Evolutionary conservation across 1,139 yeast genomes (phyloP).

Genomic region (Suhomyces maxii): DNA sequence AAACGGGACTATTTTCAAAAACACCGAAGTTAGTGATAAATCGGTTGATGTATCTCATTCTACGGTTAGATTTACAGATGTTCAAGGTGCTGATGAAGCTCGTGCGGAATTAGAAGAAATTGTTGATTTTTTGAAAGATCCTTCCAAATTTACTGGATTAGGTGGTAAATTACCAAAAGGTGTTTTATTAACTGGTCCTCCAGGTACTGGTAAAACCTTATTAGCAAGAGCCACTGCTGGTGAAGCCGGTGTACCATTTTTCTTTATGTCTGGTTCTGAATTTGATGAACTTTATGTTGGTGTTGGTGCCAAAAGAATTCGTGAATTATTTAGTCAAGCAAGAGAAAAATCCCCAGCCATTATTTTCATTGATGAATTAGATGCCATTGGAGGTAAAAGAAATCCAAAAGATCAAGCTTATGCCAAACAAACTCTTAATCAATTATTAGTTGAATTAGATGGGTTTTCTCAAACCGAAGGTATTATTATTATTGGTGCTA

Average conservation of each 20-base stretch:
- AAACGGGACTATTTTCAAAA: slow-evolving; percentile 79
- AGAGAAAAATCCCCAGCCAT: slow-evolving; percentile 96
- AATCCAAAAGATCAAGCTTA: slow-evolving; percentile 97
- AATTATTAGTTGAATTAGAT: slow-evolving; percentile 90
- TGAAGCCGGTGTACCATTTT: slow-evolving; percentile 98
- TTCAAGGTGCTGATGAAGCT: slow-evolving; percentile 98
- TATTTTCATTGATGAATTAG: slow-evolving; percentile 93
- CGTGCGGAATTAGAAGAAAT: slow-evolving; percentile 95
- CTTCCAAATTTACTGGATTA: slow-evolving; percentile 90
- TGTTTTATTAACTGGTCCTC: slow-evolving; percentile 95
- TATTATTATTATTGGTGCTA: slow-evolving; percentile 94
- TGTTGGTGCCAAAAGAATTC: slow-evolving; percentile 96
- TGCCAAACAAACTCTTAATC: slow-evolving; percentile 95
- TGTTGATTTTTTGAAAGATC: slow-evolving; percentile 94
- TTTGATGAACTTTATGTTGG: slow-evolving; percentile 98
- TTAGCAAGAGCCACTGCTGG: slow-evolving; percentile 99
- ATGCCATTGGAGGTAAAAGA: slow-evolving; percentile 97
- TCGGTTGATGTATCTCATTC: slow-evolving; percentile 83
- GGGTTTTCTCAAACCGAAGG: slow-evolving; percentile 95
- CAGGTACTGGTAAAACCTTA: slow-evolving; percentile 98
- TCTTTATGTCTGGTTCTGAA: slow-evolving; percentile 98
- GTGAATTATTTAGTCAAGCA: slow-evolving; percentile 92
- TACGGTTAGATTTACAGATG: slow-evolving; percentile 87
- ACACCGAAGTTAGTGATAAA: slow-evolving; percentile 71
- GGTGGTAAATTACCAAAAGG: slow-evolving; percentile 99